phyloP scores from a whole-genome alignment of 1,284 basidiomycete species.

The Austroboletus novae-zelandiae region DNA sequence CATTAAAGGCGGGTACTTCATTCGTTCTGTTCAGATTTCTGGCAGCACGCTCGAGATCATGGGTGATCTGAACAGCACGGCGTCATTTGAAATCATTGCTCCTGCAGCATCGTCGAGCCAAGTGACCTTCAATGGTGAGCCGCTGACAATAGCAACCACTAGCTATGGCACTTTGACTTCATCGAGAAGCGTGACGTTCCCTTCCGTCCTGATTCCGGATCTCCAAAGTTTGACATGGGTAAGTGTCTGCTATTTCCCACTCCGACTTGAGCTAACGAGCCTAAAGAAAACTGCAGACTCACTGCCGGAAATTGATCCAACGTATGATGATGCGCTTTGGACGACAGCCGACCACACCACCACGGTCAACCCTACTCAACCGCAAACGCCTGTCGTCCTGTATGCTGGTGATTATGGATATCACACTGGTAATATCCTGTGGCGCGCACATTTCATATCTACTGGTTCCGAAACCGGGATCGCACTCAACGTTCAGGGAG shows the following conservation, averaged over 20 bases:
- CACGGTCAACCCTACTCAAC: slow-evolving; percentile 38
- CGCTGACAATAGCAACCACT: slow-evolving; percentile 33
- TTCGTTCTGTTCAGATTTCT: slow-evolving; percentile 38
- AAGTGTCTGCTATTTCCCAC: neutral
- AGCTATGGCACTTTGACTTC: slow-evolving; percentile 36
- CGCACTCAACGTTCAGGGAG: slow-evolving; percentile 42
- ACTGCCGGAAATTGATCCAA: slow-evolving; percentile 23
- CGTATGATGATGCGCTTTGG: slow-evolving; percentile 39
- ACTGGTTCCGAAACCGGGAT: slow-evolving; percentile 43
- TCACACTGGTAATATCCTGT: slow-evolving; percentile 55
- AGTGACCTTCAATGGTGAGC: slow-evolving; percentile 41
- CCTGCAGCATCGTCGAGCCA: slow-evolving; percentile 34
- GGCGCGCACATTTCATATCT: slow-evolving; percentile 49
- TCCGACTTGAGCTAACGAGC: slow-evolving; percentile 4
- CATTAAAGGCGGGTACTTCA: slow-evolving; percentile 48
- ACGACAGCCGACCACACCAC: slow-evolving; percentile 37
- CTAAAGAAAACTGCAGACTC: slow-evolving; percentile 25
- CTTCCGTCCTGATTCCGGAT: slow-evolving; percentile 19
- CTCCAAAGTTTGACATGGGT: slow-evolving; percentile 22
- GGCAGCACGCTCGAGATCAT: slow-evolving; percentile 38
- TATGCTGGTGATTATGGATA: slow-evolving; percentile 54
- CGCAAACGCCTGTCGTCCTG: slow-evolving; percentile 40
- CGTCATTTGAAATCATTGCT: slow-evolving; percentile 45
- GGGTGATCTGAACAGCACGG: slow-evolving; percentile 43
- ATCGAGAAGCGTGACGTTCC: slow-evolving; percentile 15